Evolutionary conservation across 805 yeast genomes (phyloP), one percentile per base, ranked within the genome.

Genomic region (Saccharomyces paradoxus): DNA sequence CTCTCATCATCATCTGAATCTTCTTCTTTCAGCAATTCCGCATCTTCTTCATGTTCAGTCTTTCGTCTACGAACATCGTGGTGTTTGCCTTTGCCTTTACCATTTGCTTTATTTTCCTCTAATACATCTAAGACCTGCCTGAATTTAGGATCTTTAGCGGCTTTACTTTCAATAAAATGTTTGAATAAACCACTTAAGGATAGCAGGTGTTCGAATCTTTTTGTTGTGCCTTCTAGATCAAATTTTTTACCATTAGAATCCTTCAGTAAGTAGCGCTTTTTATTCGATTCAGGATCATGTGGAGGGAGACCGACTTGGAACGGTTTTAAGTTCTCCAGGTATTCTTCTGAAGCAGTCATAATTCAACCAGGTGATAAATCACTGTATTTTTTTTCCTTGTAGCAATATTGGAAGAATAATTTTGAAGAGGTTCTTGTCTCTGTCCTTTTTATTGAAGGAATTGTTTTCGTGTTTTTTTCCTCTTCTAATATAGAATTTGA

Each of bases 41-140:
- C 89, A 66, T 87, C 91, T 65, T 86, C 94, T 66, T 86, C 91
- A 64, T 82, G 80, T 61, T 86, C 91, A 2, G 89, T 84, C 63
- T 84, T 84, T 56, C 90, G 76, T 64, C 87, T 75, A 62, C 86
- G 77, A 53, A 73, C 75, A 50, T 73, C 75, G 60, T 22, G 62
- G 55, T 60, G 64, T 28, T 55, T 60, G n/a, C 57, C 50, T 22
- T 58, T 59, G 30, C 54, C 53, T 6, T 56, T 53, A 32, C 55
- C 50, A 49, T 56, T 57, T 14, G 57, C 56, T 7, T 63, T 48
- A 22, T 59, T 58, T 41, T 58, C 61, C 49, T 70, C 71, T 32
- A 63, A 53, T 28, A 71, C 70, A 46, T 79, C 75, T 51, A 84
- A 69, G 13, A 84, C 85, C 56, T 76, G 68, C 50, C 75, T 74